A percentile compares a stretch with the other conserved stretches of the same genome.
Evolutionary conservation across 2,329 filamentous ascomycete genomes (phyloP).

Genomic region (Monilinia polystroma): DNA sequence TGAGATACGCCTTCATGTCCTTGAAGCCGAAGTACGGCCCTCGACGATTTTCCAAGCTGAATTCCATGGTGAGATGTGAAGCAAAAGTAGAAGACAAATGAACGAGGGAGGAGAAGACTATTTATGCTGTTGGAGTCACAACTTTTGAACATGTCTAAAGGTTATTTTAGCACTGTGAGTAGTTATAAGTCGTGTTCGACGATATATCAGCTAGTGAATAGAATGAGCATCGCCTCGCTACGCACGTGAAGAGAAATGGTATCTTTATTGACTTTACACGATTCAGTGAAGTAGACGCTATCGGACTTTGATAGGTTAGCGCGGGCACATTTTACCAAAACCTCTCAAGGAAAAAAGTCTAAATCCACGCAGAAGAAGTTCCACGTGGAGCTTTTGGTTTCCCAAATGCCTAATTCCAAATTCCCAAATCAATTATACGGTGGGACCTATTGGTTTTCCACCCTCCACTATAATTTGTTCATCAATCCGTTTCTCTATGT

Average conservation of each 20-base stretch:
- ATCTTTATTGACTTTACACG: not conserved
- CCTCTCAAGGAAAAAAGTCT: not conserved
- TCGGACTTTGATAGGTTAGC: not conserved
- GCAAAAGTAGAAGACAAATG: too few relatives aligned
- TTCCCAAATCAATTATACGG: not conserved
- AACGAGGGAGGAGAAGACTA: too few relatives aligned
- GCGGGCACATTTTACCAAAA: not conserved
- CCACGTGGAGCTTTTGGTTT: not conserved
- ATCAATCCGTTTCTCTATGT: conserved; percentile 54
- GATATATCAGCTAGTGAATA: not conserved
- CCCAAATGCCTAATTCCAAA: not conserved
- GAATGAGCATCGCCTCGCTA: not conserved
- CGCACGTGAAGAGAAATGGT: not conserved
- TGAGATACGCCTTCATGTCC: too few relatives aligned
- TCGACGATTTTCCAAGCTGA: too few relatives aligned
- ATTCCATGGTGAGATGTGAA: too few relatives aligned
- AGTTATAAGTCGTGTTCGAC: not conserved
- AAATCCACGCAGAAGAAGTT: not conserved
- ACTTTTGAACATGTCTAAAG: too few relatives aligned
- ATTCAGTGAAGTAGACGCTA: not conserved
- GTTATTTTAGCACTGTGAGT: too few relatives aligned
- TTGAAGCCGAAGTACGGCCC: too few relatives aligned
- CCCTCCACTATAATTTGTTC: conserved; percentile 66
- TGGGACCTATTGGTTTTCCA: conserved; percentile 42
- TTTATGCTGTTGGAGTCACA: too few relatives aligned